Evolutionary conservation across 2,329 filamentous ascomycete species (phyloP).

Genomic region (Hypoxylon sp.): DNA sequence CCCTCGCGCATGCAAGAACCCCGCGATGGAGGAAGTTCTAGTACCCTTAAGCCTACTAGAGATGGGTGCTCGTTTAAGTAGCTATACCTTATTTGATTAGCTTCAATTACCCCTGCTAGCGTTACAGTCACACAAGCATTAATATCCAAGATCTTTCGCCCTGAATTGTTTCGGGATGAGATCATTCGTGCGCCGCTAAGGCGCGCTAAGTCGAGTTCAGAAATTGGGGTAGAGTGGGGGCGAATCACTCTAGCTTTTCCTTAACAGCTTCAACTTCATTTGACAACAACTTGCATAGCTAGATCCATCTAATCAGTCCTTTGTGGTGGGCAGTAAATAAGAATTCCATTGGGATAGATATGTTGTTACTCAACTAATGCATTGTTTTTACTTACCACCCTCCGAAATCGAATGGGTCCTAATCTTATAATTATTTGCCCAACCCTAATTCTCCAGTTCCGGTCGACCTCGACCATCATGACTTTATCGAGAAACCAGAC

Average conservation of each 20-base stretch:
- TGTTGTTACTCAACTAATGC: constrained; percentile 11
- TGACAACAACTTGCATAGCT: too few relatives aligned
- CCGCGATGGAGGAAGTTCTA: constrained; percentile 15
- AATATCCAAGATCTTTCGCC: constrained; percentile 31
- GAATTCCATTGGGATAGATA: not conserved
- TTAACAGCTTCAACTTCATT: constrained; percentile 6
- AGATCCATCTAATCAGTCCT: constrained; percentile 1
- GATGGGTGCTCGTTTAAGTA: not conserved
- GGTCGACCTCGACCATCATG: constrained; percentile 26
- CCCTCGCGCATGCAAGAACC: constrained; percentile 10
- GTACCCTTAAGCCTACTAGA: constrained; percentile 8
- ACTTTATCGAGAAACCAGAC: constrained; percentile 18
- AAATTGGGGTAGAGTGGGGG: constrained; percentile 12
- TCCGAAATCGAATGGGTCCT: too few relatives aligned
- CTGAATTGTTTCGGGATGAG: constrained; percentile 31
- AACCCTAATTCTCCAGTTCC: constrained; percentile 7
- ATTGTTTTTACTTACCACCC: too few relatives aligned
- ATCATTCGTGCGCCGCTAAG: constrained; percentile 33
- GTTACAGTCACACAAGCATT: constrained; percentile 26
- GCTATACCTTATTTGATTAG: constrained; percentile 4
- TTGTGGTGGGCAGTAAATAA: not conserved
- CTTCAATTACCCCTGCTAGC: constrained; percentile 23
- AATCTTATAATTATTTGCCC: not conserved
- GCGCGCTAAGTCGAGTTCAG: constrained; percentile 5
- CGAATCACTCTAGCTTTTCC: constrained; percentile 13